These are phyloP conservation scores for Aquilaria sinensis DNA, from an alignment of 345 rosid genomes.

Conservation along the genomic window DNA sequence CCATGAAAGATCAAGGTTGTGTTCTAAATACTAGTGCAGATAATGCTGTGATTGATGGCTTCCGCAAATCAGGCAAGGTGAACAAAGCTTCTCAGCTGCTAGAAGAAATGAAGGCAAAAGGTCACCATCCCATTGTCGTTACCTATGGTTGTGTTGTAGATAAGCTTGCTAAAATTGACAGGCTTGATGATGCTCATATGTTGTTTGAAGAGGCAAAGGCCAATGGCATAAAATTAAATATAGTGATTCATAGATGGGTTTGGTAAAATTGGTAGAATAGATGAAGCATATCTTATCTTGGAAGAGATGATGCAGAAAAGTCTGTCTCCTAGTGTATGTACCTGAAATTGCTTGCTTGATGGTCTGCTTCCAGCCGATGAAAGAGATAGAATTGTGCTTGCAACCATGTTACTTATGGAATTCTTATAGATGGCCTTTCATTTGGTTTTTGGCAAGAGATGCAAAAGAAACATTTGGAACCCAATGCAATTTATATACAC, in stretches of 20 bases:
- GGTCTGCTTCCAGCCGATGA: conserved; percentile 76
- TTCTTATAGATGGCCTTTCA: conserved; percentile 76
- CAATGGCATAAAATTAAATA: conserved; percentile 54
- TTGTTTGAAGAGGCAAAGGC: conserved; percentile 87
- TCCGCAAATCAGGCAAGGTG: conserved; percentile 83
- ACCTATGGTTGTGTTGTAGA: conserved; percentile 81
- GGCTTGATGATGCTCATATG: conserved; percentile 94
- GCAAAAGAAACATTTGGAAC: conserved; percentile 68
- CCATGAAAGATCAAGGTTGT: conserved; percentile 85
- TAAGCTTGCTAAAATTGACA: conserved; percentile 75
- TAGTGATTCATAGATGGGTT: conserved; percentile 76
- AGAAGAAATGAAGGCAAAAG: conserved; percentile 79
- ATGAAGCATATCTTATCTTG: conserved; percentile 84
- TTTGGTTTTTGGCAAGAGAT: conserved; percentile 96
- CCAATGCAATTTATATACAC: conserved; percentile 56
- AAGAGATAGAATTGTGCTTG: conserved; percentile 60
- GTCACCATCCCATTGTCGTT: conserved; percentile 66
- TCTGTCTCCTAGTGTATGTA: conserved; percentile 58
- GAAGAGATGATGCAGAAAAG: conserved; percentile 90
- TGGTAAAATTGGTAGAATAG: conserved; percentile 85
- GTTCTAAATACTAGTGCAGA: conserved; percentile 68
- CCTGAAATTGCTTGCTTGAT: conserved; percentile 89
- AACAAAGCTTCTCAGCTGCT: conserved; percentile 79
- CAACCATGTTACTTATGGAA: conserved; percentile 60
- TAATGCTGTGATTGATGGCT: conserved; percentile 71